Evolutionary conservation across 768 basidiomycete genomes (phyloP), one percentile per base, ranked within the genome.

Genomic region (Calocybe gangraenosa): DNA sequence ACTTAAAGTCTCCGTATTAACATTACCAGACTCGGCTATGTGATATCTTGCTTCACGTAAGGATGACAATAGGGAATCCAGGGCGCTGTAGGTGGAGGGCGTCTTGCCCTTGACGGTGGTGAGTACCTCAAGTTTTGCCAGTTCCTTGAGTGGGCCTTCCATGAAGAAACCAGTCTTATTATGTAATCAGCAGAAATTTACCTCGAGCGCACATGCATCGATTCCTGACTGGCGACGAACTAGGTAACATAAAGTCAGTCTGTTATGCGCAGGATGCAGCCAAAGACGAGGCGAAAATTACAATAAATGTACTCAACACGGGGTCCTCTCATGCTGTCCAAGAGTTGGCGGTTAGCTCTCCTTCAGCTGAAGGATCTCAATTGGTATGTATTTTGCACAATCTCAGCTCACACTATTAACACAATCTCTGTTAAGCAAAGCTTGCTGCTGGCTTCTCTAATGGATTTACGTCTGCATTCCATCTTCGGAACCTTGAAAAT

Each of bases 101-200:
- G 66, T 57, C 62, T 79, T 85, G 18, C 73, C 77, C 61, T 78
- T 78, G 34, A 65, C 54, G 17, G 73, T 68, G 2, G 77, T 76
- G 30, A 84, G 66, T 48, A 78, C 74, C 59, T 90, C 85, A 46
- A 92, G 78, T 65, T 81, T 91, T 20, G 76, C 77, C 5, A 92
- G 73, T 60, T 92, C 90, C 64, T 88, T 92, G 48, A 87, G 66
- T 30, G 82, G 73, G 9, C 67, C 78, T 33, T 91, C 87, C 89
- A 91, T 90, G 43, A 40, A 34, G 40, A 34, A 5, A 10, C 23
- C 9, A 30, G 21, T 40, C 14, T 19, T 3, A 30, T 55, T 55
- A 50, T 49, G 51, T 57, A 46, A 50, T 11, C 25, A 28, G 11
- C 11, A n/a, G n/a, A n/a, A n/a, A n/a, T n/a, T n/a, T n/a, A n/a